These are phyloP conservation scores for Mycena metata DNA, from an alignment of 768 basidiomycete species.

Conservation along the genomic window DNA sequence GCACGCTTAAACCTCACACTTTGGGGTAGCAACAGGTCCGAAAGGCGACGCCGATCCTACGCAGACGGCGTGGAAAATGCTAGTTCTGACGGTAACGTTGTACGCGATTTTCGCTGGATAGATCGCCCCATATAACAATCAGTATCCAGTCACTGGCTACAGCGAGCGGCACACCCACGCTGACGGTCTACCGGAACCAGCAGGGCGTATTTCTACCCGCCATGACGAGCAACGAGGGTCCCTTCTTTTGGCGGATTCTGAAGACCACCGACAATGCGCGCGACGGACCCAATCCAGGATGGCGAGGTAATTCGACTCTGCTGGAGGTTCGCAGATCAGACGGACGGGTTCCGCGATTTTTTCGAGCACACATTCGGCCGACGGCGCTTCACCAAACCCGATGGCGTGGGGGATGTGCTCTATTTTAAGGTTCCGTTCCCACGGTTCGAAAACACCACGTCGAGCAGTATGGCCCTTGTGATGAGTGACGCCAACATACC, in stretches of 20 bases:
- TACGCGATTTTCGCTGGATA: no score
- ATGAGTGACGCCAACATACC: no score
- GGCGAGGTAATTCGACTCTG: not conserved
- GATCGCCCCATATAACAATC: no score
- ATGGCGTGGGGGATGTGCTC: not conserved
- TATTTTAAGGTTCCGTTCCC: constrained; percentile 11
- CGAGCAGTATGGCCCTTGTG: not conserved
- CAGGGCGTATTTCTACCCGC: constrained; percentile 1
- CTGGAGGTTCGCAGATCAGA: not conserved
- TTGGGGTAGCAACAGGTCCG: no score
- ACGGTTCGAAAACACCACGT: not conserved
- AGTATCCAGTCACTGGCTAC: no score
- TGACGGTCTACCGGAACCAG: constrained; percentile 3
- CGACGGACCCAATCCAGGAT: not conserved
- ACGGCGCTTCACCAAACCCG: not conserved
- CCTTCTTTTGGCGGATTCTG: not conserved
- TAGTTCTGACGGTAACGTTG: no score
- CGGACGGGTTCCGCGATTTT: not conserved
- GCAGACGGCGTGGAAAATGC: no score
- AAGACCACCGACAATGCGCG: not conserved
- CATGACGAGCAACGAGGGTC: constrained; percentile 7
- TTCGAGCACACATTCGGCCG: not conserved
- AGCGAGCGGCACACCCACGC: not conserved
- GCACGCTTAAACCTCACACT: no score
- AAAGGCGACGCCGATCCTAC: no score